phyloP scores from a whole-genome alignment of 1,284 basidiomycete species.

The Pholiota adiposa region DNA sequence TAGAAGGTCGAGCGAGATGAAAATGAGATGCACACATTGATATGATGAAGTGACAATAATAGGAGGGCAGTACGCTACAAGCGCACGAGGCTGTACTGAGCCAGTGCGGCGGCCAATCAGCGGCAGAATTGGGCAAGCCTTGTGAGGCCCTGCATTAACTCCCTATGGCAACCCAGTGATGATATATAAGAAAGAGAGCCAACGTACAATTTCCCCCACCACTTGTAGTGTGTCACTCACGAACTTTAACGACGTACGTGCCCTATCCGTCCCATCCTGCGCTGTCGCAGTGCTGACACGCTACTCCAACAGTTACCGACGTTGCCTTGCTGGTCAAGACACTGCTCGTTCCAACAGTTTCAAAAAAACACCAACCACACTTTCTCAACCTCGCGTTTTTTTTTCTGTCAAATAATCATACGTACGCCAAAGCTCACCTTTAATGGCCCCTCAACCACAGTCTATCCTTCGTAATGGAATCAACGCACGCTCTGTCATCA shows the following conservation, averaged over 20 bases:
- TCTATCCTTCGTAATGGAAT: slow-evolving; percentile 38
- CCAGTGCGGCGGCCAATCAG: background rate
- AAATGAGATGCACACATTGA: background rate
- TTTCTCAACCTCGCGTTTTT: slow-evolving; percentile 27
- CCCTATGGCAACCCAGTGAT: slow-evolving; percentile 28
- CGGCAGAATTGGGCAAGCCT: background rate
- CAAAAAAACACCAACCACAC: slow-evolving; percentile 20
- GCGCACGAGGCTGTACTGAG: slow-evolving; percentile 7
- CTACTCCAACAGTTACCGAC: slow-evolving; percentile 25
- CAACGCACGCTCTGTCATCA: slow-evolving; percentile 33
- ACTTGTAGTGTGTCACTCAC: slow-evolving; percentile 34
- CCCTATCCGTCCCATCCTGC: slow-evolving; percentile 1
- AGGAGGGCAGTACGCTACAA: slow-evolving; percentile 3
- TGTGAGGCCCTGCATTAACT: slow-evolving; percentile 19
- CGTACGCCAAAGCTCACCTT: slow-evolving; percentile 17
- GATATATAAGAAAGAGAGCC: slow-evolving; percentile 26
- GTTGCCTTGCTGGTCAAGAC: slow-evolving; percentile 50
- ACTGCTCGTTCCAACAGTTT: slow-evolving; percentile 33
- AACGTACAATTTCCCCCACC: slow-evolving; percentile 18
- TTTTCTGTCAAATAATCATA: slow-evolving; percentile 24
- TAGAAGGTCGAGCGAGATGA: too few species aligned
- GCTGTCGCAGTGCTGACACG: slow-evolving; percentile 8
- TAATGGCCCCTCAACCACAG: slow-evolving; percentile 34
- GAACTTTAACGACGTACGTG: slow-evolving; percentile 27
- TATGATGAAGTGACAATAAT: background rate